A percentile compares a stretch with the other conserved stretches of the same genome.
Evolutionary conservation across 2,329 filamentous ascomycete species (phyloP).

Genomic region (Erysiphe pulchra): DNA sequence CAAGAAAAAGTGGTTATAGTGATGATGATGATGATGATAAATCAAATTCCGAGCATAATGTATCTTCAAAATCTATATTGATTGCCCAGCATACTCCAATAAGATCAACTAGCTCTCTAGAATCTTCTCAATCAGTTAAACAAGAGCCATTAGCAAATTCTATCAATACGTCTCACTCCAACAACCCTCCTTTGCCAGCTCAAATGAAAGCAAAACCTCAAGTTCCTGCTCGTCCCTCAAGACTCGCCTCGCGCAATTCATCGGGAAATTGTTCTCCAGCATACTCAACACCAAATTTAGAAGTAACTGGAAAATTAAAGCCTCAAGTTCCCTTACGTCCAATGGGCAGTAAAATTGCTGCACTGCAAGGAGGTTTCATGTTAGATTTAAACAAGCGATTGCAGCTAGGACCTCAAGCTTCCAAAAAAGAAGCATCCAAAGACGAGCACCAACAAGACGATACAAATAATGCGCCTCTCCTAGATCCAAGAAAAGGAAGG

Average conservation of each 20-base stretch:
- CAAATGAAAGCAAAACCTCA: constrained; percentile 31
- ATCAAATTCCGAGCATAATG: constrained; percentile 18
- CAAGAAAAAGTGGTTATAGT: constrained; percentile 7
- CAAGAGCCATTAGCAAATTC: constrained; percentile 7
- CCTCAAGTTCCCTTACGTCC: constrained; percentile 60
- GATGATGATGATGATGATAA: constrained; percentile 21
- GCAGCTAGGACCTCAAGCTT: constrained; percentile 57
- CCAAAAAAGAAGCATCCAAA: constrained; percentile 38
- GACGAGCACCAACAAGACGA: constrained; percentile 29
- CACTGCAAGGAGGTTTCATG: constrained; percentile 76
- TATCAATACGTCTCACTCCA: not conserved
- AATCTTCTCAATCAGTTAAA: constrained; percentile 10
- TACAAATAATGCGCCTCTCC: constrained; percentile 51
- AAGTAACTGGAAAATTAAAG: constrained; percentile 37
- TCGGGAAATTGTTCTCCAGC: constrained; percentile 12
- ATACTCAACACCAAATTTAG: constrained; percentile 9
- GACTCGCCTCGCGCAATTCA: constrained; percentile 20
- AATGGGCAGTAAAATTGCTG: constrained; percentile 64
- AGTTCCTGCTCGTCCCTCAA: constrained; percentile 36
- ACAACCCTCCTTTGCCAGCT: constrained; percentile 11
- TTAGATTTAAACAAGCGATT: constrained; percentile 78
- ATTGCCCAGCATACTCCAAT: constrained; percentile 19
- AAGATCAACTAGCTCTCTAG: constrained; percentile 20
- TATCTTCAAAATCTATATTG: not conserved
- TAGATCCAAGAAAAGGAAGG: constrained; percentile 71